Percentiles rank a stretch among this genome's conserved stretches.
Conservation (phyloP, 202 grass and related monocot species). For the Setaria viridis region DNA sequence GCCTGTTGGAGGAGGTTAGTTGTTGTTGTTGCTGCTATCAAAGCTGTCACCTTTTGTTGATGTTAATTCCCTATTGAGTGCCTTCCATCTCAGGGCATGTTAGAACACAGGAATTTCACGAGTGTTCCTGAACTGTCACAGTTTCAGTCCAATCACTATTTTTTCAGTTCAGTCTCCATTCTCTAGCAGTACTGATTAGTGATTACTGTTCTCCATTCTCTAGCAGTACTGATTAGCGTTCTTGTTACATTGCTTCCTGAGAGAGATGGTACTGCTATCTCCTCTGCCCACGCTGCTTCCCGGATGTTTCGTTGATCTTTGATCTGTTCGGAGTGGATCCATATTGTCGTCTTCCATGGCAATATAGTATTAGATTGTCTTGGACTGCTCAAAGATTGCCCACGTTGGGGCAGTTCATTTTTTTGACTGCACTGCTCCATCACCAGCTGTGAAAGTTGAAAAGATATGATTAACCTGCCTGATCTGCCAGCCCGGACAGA, state of each 20-base stretch:
- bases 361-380: not conserved
- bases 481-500: not conserved
- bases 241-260: not conserved
- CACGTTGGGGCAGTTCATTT: not conserved
- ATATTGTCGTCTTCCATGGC: not conserved
- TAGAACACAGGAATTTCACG: not conserved
- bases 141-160: not conserved
- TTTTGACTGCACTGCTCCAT: not conserved
- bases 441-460: not conserved
- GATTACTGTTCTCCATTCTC: not conserved
- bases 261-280: not conserved
- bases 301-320: not conserved
- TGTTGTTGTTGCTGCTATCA: not conserved
- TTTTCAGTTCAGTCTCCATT: not conserved
- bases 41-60: not conserved
- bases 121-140: not conserved
- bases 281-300: not conserved
- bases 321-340: not conserved
- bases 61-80: not conserved
- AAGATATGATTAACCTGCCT: not conserved
- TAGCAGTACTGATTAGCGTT: not conserved
- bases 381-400: not conserved
- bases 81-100: not conserved
- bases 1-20: not conserved
- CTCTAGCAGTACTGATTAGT: not conserved